Conservation (phyloP, 306 rosid species). For the Prunus fruticosa region DNA sequence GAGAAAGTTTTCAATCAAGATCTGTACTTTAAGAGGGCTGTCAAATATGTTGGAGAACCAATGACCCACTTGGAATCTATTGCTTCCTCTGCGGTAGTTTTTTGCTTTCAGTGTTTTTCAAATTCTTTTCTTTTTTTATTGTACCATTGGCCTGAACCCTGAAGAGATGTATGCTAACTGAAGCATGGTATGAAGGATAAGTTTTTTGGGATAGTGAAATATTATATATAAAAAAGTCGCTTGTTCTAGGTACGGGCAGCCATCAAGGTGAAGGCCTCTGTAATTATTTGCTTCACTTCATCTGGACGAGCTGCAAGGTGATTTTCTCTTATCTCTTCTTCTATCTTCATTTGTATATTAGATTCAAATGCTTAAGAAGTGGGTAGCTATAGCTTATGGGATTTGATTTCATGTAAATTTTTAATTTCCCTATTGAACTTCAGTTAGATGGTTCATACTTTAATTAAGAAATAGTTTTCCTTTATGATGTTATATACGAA, state of each 20-base stretch:
- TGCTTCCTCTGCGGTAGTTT: constrained; percentile 85
- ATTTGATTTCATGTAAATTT: background rate
- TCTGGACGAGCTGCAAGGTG: constrained; percentile 95
- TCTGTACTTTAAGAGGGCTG: constrained; percentile 73
- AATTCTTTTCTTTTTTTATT: background rate
- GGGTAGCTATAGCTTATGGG: background rate
- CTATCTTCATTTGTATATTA: background rate
- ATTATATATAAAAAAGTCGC: background rate
- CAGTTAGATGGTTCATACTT: background rate
- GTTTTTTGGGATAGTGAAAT: background rate
- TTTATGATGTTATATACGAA: background rate
- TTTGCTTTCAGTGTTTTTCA: constrained; percentile 4
- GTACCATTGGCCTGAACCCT: background rate
- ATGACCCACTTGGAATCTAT: constrained; percentile 96
- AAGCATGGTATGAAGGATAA: background rate
- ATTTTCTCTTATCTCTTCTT: background rate
- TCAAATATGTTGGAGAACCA: constrained; percentile 81
- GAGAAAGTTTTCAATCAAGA: constrained; percentile 98
- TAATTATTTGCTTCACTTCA: constrained; percentile 84
- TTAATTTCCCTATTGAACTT: background rate
- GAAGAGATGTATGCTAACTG: background rate
- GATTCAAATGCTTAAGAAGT: background rate
- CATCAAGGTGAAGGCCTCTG: constrained; percentile 87
- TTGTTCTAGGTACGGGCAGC: constrained; percentile 82
- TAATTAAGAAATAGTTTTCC: background rate